Conservation (phyloP, 106 monocot species). For the Chionographis japonica region DNA sequence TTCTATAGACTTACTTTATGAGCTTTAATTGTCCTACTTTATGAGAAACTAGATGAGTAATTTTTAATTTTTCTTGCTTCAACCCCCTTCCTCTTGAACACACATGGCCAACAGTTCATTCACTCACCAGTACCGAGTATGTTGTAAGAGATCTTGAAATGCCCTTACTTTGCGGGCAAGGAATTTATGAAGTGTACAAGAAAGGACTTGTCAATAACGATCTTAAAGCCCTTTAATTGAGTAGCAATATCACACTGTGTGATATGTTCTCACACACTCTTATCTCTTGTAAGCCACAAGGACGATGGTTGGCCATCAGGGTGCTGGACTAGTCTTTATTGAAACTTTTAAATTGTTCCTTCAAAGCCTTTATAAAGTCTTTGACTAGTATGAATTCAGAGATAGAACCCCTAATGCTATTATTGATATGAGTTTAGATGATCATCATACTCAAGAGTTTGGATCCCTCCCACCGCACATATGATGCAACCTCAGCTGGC, state of each 20-base stretch:
- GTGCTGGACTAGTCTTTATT: constrained; percentile 5
- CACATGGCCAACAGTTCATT: constrained; percentile 19
- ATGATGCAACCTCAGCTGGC: too few species aligned
- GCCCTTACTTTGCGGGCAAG: constrained; percentile 1
- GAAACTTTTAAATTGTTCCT: constrained; percentile 9
- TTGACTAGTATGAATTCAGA: background rate
- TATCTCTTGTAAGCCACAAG: background rate
- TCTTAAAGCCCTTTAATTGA: too few species aligned
- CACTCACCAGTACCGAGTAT: constrained; percentile 4
- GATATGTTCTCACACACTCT: constrained; percentile 9
- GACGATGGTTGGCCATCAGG: too few species aligned
- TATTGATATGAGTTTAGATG: background rate
- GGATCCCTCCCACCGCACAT: constrained; percentile 13
- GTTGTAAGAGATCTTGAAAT: constrained; percentile 18
- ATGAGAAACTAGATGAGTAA: constrained; percentile 2
- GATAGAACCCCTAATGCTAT: constrained; percentile 5
- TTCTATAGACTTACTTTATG: background rate
- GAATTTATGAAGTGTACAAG: constrained; percentile 15
- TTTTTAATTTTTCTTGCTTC: constrained; percentile 1
- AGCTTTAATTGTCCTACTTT: background rate
- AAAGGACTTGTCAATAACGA: constrained; percentile 5
- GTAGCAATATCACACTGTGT: constrained; percentile 3
- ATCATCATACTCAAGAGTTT: constrained; percentile 6
- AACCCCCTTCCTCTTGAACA: constrained; percentile 14
- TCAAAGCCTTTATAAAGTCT: background rate